Evolutionary conservation across 495 filamentous ascomycete genomes (phyloP), one percentile per base, ranked within the genome.

Genomic region (Aspergillus asperescens): DNA sequence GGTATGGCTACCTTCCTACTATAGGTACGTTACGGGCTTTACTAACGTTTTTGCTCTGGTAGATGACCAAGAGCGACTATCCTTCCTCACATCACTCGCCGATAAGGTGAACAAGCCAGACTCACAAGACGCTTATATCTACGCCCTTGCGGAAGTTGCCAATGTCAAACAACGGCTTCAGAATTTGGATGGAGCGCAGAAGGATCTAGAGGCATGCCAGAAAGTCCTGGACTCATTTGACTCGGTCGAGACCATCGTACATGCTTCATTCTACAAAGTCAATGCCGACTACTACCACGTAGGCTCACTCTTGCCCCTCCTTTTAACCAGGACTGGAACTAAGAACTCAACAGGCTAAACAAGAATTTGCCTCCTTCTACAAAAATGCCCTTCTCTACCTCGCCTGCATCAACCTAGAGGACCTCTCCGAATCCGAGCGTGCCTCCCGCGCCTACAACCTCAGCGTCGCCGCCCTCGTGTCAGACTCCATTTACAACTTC

Each of bases 321-420:
- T 19, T 8, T 9, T 18, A 19, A 38, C 23, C n/a, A 19, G 20
- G 5, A 18, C n/a, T n/a, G 19, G 13, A 24, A 29, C 48, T 40
- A 38, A 56, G 35, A 19, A 27, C 24, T 5, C 29, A n/a, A 18
- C 50, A 85, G 79, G 73, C 86, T 56, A 90, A 93, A 70, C 75
- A 82, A 68, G 90, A 97, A 71, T 97, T 93, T 67, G 90, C 89
- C 56, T 80, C 84, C 29, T 99, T 94, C 75, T 99, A 99, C 80
- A 88, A 88, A 70, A 96, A 92, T 63, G 89, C 91, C 60, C 89
- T 97, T 16, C 87, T 97, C 61, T 99, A 96, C 80, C 90, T 99
- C 42, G 94, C 93, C 55, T 99, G 93, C 75, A 88, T 99, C 62
- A 82, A 94, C 62, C 74, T 95, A 58, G 76, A 80, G 44, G 79